Conservation (phyloP, 495 filamentous ascomycete species). For the Jackrogersella multiformis region DNA sequence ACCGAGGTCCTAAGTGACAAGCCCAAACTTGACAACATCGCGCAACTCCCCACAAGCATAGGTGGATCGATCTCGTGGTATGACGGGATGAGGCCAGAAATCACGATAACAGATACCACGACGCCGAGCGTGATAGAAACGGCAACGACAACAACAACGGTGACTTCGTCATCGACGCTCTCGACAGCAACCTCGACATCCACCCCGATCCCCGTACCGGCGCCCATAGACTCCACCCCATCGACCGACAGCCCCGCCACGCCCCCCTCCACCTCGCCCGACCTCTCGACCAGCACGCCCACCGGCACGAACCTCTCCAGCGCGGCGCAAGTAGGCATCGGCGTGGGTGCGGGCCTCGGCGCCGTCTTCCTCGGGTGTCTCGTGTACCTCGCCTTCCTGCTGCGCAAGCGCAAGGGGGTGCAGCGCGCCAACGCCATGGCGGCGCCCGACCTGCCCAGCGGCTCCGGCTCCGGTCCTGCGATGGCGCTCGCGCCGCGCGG, state of each 20-base stretch:
- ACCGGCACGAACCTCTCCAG: slow-evolving; percentile 39
- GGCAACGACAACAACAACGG: background rate
- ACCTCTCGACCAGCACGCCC: slow-evolving; percentile 40
- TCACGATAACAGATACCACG: background rate
- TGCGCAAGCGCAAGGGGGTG: slow-evolving; percentile 24
- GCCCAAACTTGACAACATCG: slow-evolving; percentile 37
- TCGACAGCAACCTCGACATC: slow-evolving; percentile 10
- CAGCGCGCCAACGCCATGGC: background rate
- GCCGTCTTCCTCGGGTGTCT: slow-evolving; percentile 41
- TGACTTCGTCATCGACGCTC: background rate
- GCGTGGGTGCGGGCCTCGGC: slow-evolving; percentile 54
- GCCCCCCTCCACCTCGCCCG: slow-evolving; percentile 31
- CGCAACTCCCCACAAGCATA: slow-evolving; percentile 31
- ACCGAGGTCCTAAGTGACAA: slow-evolving; percentile 36
- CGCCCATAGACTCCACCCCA: slow-evolving; percentile 25
- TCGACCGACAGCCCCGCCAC: slow-evolving; percentile 42
- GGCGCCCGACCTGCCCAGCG: background rate
- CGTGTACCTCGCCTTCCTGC: slow-evolving; percentile 16
- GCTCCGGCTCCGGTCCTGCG: background rate
- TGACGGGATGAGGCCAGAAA: slow-evolving; percentile 19
- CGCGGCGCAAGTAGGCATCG: slow-evolving; percentile 57
- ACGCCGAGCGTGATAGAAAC: background rate
- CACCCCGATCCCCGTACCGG: background rate
- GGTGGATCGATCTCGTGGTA: slow-evolving; percentile 47
- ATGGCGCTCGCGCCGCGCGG: background rate